phyloP scores from a whole-genome alignment of 179 eudicot genomes.

The Carnegiea gigantea region DNA sequence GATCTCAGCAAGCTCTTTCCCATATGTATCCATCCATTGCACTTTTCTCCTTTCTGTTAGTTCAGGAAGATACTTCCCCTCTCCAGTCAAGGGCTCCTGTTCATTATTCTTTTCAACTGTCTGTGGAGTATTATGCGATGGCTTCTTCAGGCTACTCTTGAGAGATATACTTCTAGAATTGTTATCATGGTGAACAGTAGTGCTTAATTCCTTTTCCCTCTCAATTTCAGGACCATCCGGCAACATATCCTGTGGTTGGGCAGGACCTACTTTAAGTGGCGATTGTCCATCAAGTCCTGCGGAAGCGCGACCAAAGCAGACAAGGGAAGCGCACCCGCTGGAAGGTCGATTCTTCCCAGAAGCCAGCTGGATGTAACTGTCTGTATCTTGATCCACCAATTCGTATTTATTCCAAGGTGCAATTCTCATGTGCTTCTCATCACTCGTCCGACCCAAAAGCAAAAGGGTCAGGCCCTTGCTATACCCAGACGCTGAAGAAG shows the following conservation, averaged over 20 bases:
- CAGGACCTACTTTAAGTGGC: constrained; percentile 73
- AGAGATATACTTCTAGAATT: constrained; percentile 35
- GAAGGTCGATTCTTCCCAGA: constrained; percentile 62
- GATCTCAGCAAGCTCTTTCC: constrained; percentile 89
- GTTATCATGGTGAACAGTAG: constrained; percentile 35
- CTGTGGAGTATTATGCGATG: constrained; percentile 24
- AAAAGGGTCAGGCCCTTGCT: constrained; percentile 91
- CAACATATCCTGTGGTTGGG: constrained; percentile 50
- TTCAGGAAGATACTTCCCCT: constrained; percentile 25
- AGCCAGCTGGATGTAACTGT: constrained; percentile 90
- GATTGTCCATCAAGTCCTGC: constrained; percentile 72
- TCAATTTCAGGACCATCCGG: constrained; percentile 35
- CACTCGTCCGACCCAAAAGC: constrained; percentile 76
- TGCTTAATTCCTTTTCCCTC: constrained; percentile 42
- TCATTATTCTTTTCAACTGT: constrained; percentile 29
- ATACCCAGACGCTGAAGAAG: constrained; percentile 92
- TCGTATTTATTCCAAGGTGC: constrained; percentile 92
- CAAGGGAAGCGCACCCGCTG: constrained; percentile 84
- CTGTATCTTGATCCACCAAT: constrained; percentile 76
- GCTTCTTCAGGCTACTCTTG: constrained; percentile 84
- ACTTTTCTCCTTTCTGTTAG: constrained; percentile 63
- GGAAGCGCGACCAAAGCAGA: constrained; percentile 81
- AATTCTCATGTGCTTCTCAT: constrained; percentile 92
- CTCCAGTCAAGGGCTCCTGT: constrained; percentile 37
- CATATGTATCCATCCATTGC: constrained; percentile 88